Percentiles rank a stretch among this genome's conserved stretches.
Evolutionary conservation across 2,329 filamentous ascomycete species (phyloP).

Genomic region (Fonsecaea nubica): DNA sequence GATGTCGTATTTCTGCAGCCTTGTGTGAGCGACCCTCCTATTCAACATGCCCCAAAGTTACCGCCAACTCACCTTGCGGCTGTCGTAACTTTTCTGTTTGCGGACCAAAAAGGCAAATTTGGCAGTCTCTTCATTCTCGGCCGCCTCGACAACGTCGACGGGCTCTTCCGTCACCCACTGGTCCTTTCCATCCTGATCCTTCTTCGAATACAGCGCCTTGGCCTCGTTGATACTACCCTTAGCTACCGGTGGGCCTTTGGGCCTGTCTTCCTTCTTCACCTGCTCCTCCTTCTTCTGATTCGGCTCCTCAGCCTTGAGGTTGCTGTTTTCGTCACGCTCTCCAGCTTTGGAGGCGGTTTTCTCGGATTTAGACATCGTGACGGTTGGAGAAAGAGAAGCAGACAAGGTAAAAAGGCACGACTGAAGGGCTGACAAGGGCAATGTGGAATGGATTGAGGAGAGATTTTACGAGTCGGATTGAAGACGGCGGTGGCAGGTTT

Average conservation of each 20-base stretch:
- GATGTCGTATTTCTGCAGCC: slow-evolving; percentile 57
- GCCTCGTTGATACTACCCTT: slow-evolving; percentile 47
- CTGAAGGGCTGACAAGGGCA: not conserved
- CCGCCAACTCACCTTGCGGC: slow-evolving; percentile 53
- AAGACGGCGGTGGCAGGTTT: not conserved
- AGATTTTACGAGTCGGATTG: not conserved
- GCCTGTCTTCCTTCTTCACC: slow-evolving; percentile 10
- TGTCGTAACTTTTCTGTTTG: slow-evolving; percentile 64
- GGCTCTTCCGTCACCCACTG: slow-evolving; percentile 65
- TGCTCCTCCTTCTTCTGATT: slow-evolving; percentile 13
- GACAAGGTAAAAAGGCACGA: not conserved
- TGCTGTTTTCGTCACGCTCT: not conserved
- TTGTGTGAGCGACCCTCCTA: not conserved
- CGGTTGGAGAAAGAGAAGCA: not conserved
- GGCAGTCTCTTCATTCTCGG: slow-evolving; percentile 66
- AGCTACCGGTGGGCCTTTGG: slow-evolving; percentile 31
- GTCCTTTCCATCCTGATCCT: slow-evolving; percentile 59
- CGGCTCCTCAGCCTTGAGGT: not conserved
- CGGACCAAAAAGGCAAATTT: slow-evolving; percentile 67
- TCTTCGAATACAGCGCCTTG: slow-evolving; percentile 58
- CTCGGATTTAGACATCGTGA: not conserved
- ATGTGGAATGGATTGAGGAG: not conserved
- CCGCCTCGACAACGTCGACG: slow-evolving; percentile 61
- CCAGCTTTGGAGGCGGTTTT: not conserved
- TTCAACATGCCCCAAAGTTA: not conserved